Evolutionary conservation across 495 filamentous ascomycete species (phyloP), one percentile per base, ranked within the genome.

Genomic region (Tuber magnatum): DNA sequence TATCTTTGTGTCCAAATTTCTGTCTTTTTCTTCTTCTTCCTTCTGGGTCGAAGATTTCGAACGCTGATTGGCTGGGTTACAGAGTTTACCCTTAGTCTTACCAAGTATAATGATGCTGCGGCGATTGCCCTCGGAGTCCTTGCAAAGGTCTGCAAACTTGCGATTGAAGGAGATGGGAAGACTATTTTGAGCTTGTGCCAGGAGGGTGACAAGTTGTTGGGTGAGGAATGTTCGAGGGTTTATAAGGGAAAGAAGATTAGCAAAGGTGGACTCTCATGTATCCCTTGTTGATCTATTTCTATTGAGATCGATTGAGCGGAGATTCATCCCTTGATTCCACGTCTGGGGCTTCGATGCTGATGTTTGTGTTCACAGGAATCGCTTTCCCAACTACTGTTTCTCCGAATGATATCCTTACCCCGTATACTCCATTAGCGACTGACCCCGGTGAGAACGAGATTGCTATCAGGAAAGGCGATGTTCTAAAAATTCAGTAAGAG

Each of bases 21-120:
- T 0, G 28, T 65, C 14, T 35, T 43, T n/a, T 61, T 65, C 40
- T 40, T 39, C 68, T 72, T 39, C 24, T 68, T 76, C 24, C 74
- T 69, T 18, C 65, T 70, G 51, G 35, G 22, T 35, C 16, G 38
- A 22, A 43, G 73, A 71, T 56, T 22, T 46, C 46, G 72, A 46
- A 61, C 22, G 71, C 81, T 81, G 56, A 81, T 46, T 69, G 43
- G 38, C 41, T 65, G 69, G 56, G 24, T 68, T 46, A 71, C 46
- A 51, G 78, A 97, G 95, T 98, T 84, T 97, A 98, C 87, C 89
- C 93, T 76, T 81, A 97, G 94, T 78, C 88, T 99, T 79, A 97
- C 96, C 84, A 99, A 98, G 87, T 99, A 99, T 88, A 98, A 97
- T 88, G 93, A 91, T 77, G 96, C 95, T 56, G 95, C 92, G 71